Evolutionary conservation across 2,329 filamentous ascomycete genomes (phyloP).

Genomic region (Claviceps sp.): DNA sequence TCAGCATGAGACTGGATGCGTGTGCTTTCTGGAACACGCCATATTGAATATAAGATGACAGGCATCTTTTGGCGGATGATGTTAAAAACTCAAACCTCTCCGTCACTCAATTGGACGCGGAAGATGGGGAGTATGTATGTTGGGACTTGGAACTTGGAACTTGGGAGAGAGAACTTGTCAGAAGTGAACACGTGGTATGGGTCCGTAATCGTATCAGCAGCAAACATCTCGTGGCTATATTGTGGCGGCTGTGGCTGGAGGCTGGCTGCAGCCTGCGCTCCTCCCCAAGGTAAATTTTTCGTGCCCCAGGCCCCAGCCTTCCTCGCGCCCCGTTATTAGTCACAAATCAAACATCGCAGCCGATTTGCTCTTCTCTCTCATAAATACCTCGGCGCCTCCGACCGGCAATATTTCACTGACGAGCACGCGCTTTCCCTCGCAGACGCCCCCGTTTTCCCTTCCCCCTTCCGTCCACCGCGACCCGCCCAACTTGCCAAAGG

Average conservation of each 20-base stretch:
- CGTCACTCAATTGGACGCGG: background rate
- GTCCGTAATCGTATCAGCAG: background rate
- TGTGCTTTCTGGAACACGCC: background rate
- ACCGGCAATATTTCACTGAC: slow-evolving; percentile 29
- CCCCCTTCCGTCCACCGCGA: slow-evolving; percentile 9
- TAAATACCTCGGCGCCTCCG: slow-evolving; percentile 33
- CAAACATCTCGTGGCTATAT: background rate
- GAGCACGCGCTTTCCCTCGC: slow-evolving; percentile 33
- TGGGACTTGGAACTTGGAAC: background rate
- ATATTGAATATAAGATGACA: background rate
- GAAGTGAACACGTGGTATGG: background rate
- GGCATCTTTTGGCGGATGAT: background rate
- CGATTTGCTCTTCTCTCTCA: slow-evolving; percentile 26
- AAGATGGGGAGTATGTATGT: background rate
- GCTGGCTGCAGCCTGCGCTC: background rate
- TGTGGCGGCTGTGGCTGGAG: slow-evolving; percentile 4
- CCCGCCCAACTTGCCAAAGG: slow-evolving; percentile 9
- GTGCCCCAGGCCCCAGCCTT: slow-evolving; percentile 17
- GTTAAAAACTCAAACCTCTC: background rate
- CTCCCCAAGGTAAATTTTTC: slow-evolving; percentile 24
- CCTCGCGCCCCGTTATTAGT: slow-evolving; percentile 25
- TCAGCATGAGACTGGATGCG: too few relatives aligned
- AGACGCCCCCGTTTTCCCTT: slow-evolving; percentile 19
- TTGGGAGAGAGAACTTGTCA: background rate
- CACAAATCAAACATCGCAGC: slow-evolving; percentile 21